A percentile compares a stretch with the other conserved stretches of the same genome.
Conservation (phyloP, 768 basidiomycete genomes). For the Suillus placidus region DNA sequence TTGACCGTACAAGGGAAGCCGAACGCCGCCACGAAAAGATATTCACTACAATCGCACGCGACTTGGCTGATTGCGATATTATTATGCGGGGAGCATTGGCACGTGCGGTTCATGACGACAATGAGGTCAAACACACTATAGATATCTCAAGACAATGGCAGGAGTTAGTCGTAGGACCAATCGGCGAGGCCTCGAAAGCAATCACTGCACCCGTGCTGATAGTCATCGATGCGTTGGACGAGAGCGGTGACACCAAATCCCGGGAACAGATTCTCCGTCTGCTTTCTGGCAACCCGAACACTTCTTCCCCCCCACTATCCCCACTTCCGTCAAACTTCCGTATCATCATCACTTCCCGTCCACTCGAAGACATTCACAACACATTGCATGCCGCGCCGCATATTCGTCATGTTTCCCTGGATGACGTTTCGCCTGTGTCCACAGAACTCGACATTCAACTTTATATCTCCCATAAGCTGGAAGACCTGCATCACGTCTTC, state of each 20-base stretch:
- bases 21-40: constrained; percentile 1
- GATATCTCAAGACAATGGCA: constrained; percentile 17
- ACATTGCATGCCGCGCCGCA: constrained; percentile 8
- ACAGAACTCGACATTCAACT: constrained; percentile 7
- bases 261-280: constrained; percentile 19
- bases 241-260: constrained; percentile 13
- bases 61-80: background rate
- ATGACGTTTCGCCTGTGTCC: background rate
- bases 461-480: background rate
- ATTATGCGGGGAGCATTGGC: constrained; percentile 1
- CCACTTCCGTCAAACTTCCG: constrained; percentile 13
- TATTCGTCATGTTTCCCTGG: constrained; percentile 3
- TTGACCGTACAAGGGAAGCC: constrained; percentile 11
- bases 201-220: constrained; percentile 23
- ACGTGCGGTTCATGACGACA: background rate
- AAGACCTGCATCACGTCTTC: background rate
- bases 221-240: constrained; percentile 29
- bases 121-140: background rate
- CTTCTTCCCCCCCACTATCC: background rate
- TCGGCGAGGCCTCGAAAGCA: background rate
- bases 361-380: constrained; percentile 8
- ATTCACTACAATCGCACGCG: constrained; percentile 7
- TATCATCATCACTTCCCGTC: constrained; percentile 21
- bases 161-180: constrained; percentile 21
- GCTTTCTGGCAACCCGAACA: background rate